These are phyloP conservation scores for Eleusine indica DNA, from an alignment of 176 grass and related monocot species.

Conservation along the genomic window DNA sequence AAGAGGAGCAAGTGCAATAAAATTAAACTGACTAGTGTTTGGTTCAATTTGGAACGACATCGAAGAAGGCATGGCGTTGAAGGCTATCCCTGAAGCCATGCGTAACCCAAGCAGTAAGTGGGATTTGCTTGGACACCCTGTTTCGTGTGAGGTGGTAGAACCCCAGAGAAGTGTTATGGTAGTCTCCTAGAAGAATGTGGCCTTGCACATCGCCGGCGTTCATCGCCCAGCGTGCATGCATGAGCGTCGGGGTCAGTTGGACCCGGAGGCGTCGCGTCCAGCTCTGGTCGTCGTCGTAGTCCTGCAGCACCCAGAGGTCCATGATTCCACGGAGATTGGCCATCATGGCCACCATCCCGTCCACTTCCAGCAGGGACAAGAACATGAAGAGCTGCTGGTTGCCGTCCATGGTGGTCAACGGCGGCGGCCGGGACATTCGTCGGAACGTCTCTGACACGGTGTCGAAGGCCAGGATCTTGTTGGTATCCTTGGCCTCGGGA, in stretches of 20 bases:
- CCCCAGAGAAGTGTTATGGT: neutral
- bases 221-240: neutral
- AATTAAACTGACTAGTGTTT: no score
- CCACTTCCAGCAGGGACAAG: conserved; percentile 24
- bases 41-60: no score
- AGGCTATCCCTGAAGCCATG: conserved; percentile 12
- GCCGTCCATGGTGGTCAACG: neutral
- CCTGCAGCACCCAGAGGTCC: conserved; percentile 23
- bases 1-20: no score
- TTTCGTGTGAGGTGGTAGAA: neutral
- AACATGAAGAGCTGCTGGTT: no score
- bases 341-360: conserved; percentile 16
- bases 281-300: neutral
- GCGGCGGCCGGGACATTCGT: neutral
- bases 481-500: neutral
- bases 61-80: conserved; percentile 9
- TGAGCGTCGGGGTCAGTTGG: neutral
- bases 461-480: conserved; percentile 26
- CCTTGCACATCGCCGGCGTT: neutral
- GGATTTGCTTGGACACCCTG: neutral
- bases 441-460: conserved; percentile 25
- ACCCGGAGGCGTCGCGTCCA: conserved; percentile 18
- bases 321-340: neutral
- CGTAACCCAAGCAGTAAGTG: neutral
- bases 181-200: neutral